phyloP scores from a whole-genome alignment of 371 early-diverging fungal species.

The Polyrhizophydium stewartii region DNA sequence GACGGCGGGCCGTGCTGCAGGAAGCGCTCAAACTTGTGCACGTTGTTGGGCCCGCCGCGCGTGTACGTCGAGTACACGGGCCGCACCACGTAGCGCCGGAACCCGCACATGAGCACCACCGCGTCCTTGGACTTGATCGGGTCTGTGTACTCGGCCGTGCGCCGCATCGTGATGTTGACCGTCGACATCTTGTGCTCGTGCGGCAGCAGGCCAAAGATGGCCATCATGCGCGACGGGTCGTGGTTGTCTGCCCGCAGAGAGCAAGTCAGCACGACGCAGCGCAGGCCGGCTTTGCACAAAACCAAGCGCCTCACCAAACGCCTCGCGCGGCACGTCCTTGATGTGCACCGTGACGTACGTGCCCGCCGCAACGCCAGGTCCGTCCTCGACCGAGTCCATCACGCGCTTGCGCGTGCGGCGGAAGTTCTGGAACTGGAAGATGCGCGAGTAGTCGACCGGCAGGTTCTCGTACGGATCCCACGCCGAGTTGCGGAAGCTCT shows the following conservation, averaged over 20 bases:
- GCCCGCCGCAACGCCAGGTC: constrained; percentile 44
- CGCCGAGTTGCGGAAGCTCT: constrained; percentile 86
- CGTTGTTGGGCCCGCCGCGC: constrained; percentile 76
- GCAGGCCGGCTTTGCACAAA: no score
- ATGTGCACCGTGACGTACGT: constrained; percentile 64
- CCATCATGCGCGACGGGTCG: constrained; percentile 56
- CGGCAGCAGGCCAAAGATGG: constrained; percentile 80
- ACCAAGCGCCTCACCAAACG: constrained; percentile 43
- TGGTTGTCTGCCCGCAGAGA: constrained; percentile 44
- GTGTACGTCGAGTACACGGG: constrained; percentile 89
- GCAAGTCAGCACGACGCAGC: no score
- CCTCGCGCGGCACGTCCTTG: constrained; percentile 61
- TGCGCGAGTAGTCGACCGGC: constrained; percentile 89
- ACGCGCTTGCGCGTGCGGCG: constrained; percentile 70
- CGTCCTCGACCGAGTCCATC: constrained; percentile 26
- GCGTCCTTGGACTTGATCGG: constrained; percentile 63
- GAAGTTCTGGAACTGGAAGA: constrained; percentile 92
- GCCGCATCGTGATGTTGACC: constrained; percentile 68
- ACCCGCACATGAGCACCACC: constrained; percentile 80
- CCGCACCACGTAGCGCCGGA: constrained; percentile 74
- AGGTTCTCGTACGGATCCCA: constrained; percentile 98
- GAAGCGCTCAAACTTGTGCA: constrained; percentile 94
- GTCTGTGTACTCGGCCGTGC: constrained; percentile 14
- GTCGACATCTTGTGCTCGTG: constrained; percentile 93
- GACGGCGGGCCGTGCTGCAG: constrained; percentile 64